Base-by-base conservation (phyloP, 208 protist species). In the Leishmania turanica region DNA sequence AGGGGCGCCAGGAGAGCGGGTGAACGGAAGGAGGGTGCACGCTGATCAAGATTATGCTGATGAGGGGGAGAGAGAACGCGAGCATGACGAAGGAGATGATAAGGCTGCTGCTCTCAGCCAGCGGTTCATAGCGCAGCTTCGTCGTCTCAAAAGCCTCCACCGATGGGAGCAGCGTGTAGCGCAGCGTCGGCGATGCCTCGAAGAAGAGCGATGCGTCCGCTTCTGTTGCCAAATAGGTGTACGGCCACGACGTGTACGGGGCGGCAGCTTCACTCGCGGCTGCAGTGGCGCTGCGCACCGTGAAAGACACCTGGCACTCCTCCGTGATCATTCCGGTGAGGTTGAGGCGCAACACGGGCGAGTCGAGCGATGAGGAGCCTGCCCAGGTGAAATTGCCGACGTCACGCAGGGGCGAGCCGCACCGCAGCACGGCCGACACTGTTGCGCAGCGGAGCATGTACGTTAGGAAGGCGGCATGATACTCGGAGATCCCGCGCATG, bases 391-490 rank as follows among this genome's bases (percentile, higher is more conserved):
- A 79, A 49, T 47, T 37, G 49, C 49, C 47, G 0, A 9, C 62
- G 27, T 37, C 37, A 21, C 40, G 73, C n/a, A 62, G 65, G 37
- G 21, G 21, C 6, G 34, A n/a, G 0, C 64, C 77, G 66, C 82
- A 85, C 7, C 51, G 45, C 19, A 85, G 82, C 60, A 34, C 60
- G 7, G 82, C 77, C 15, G 82, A 42, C 3, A 85, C 82, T 21
- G 82, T 85, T 66, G 58, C 82, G 31, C 72, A 81, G 54, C 82
- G 82, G 72, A 85, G 71, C 19, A 82, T 78, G 77, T 85, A 85
- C 15, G 65, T 75, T 3, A 85, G 73, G n/a, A 82, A 82, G 31
- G 73, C 37, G 31, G 73, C 49, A 24, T 85, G 82, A 56, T 82
- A 81, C 77, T 85, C 82, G 40, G 77, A 79, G n/a, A 85, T 42